Evolutionary conservation across 345 rosid genomes (phyloP).

Genomic region (Theobroma cacao): DNA sequence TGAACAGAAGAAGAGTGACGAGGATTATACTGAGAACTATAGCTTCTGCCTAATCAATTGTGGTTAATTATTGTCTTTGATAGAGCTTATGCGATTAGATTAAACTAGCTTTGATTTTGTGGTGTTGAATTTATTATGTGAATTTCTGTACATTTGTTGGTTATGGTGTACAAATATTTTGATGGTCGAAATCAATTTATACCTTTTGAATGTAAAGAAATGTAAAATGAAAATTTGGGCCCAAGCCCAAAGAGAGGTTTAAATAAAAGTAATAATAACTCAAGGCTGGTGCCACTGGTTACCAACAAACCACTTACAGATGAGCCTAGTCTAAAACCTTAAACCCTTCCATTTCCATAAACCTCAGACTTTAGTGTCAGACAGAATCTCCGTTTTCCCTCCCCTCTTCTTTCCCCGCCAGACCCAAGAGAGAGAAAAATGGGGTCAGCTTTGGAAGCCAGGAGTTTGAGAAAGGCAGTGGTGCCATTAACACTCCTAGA

Average conservation of each 20-base stretch:
- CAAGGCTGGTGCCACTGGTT: too few species aligned
- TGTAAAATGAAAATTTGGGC: background rate
- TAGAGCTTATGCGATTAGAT: background rate
- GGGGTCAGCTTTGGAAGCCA: constrained; percentile 38
- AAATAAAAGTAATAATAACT: too few species aligned
- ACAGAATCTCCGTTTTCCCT: background rate
- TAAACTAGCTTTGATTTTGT: background rate
- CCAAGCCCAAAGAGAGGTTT: background rate
- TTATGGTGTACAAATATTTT: background rate
- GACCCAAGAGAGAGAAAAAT: background rate
- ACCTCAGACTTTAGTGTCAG: background rate
- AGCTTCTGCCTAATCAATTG: constrained; percentile 22
- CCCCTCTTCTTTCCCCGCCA: constrained; percentile 7
- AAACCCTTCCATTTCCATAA: background rate
- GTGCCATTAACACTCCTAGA: constrained; percentile 47
- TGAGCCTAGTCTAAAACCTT: background rate
- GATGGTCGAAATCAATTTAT: background rate
- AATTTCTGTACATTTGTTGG: background rate
- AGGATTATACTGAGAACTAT: constrained; percentile 45
- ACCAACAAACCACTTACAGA: too few species aligned
- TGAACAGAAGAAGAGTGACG: constrained; percentile 54
- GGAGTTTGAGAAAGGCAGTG: constrained; percentile 45
- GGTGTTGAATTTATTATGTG: background rate
- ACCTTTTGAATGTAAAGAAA: too few species aligned
- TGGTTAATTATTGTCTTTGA: background rate